These are phyloP conservation scores for Phytophthora uliginosa DNA, from an alignment of 352 stramenopile genomes.

Conservation along the genomic window DNA sequence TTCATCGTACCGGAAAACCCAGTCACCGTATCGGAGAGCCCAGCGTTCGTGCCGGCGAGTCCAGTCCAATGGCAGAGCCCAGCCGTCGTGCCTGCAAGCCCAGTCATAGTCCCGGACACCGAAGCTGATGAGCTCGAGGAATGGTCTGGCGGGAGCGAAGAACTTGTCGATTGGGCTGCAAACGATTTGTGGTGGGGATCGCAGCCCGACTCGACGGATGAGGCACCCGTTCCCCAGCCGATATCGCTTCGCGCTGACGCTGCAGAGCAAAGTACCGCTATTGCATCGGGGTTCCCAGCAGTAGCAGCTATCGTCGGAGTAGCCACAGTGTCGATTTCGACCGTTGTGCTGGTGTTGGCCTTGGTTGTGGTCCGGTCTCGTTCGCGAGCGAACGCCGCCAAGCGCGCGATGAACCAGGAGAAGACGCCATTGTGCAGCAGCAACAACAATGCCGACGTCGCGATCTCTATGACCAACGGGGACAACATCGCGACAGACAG, in stretches of 20 bases:
- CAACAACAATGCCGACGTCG: conserved; percentile 17
- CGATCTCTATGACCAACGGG: conserved; percentile 23
- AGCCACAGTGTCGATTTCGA: conserved; percentile 1
- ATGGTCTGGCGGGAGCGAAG: neutral
- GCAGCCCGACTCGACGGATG: neutral
- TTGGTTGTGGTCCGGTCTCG: conserved; percentile 5
- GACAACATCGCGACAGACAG: conserved; percentile 11
- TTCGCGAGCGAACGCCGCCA: neutral
- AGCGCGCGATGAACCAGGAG: conserved; percentile 3
- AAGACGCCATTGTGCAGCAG: conserved; percentile 19
- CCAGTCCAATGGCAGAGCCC: neutral
- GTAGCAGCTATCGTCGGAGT: conserved; percentile 11
- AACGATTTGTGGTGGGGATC: neutral
- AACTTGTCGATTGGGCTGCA: neutral
- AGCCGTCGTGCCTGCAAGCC: neutral
- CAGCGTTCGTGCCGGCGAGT: neutral
- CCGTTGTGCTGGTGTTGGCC: conserved; percentile 6
- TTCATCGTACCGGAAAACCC: neutral
- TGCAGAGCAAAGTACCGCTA: neutral
- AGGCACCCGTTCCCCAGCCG: neutral
- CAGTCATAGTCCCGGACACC: neutral
- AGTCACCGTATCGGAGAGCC: neutral
- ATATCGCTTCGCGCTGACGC: neutral
- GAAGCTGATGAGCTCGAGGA: neutral
- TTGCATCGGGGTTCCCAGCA: neutral